phyloP scores from a whole-genome alignment of 176 grass and related monocot species.

The Urochloa ruziziensis region DNA sequence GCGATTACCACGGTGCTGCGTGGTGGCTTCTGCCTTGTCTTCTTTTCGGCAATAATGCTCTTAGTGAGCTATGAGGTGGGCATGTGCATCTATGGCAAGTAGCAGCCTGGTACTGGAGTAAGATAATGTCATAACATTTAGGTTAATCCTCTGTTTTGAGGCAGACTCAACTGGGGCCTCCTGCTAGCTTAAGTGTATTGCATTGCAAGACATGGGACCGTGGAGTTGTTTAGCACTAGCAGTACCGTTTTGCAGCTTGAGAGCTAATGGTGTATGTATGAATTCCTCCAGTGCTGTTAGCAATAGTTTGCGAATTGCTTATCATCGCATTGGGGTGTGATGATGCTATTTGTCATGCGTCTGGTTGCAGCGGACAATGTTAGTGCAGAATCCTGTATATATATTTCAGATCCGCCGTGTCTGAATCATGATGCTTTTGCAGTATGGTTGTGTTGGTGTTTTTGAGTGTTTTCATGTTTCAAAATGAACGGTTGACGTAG shows the following conservation, averaged over 20 bases:
- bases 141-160: conserved; percentile 44
- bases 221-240: conserved; percentile 45
- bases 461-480: background rate
- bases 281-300: conserved; percentile 23
- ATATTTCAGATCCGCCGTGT: conserved; percentile 7
- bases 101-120: conserved; percentile 40
- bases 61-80: conserved; percentile 70
- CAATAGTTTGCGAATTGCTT: background rate
- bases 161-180: conserved; percentile 34
- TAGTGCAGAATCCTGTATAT: conserved; percentile 36
- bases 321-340: conserved; percentile 1
- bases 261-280: conserved; percentile 40
- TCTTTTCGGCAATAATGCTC: conserved; percentile 68
- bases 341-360: conserved; percentile 9
- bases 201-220: conserved; percentile 32
- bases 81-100: conserved; percentile 64
- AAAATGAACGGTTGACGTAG: background rate
- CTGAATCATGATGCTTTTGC: conserved; percentile 10
- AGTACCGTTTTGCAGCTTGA: conserved; percentile 46
- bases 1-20: conserved; percentile 53
- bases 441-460: background rate
- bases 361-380: conserved; percentile 2
- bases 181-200: conserved; percentile 49
- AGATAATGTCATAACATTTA: conserved; percentile 27
- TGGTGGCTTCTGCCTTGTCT: conserved; percentile 79